These are phyloP conservation scores for Gossypium gossypioides DNA, from an alignment of 441 rosid species.

Conservation along the genomic window DNA sequence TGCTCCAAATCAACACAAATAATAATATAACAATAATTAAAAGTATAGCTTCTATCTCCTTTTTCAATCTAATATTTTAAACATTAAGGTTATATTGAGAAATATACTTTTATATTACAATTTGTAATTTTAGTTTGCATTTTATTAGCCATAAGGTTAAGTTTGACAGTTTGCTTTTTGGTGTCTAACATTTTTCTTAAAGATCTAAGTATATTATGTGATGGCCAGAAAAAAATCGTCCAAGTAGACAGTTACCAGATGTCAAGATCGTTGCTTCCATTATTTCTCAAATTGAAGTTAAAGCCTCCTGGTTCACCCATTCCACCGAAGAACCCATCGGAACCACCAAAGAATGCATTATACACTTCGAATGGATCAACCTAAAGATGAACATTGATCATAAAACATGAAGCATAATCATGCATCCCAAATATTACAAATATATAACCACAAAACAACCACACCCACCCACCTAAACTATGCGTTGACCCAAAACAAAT, in stretches of 20 bases:
- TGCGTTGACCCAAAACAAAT: background rate
- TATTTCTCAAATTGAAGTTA: conserved; percentile 47
- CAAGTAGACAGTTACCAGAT: conserved; percentile 38
- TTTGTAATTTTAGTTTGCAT: background rate
- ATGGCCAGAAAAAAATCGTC: background rate
- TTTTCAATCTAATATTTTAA: background rate
- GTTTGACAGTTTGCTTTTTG: background rate
- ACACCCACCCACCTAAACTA: background rate
- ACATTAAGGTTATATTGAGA: background rate
- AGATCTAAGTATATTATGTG: background rate
- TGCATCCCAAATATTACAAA: conserved; percentile 5
- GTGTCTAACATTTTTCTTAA: background rate
- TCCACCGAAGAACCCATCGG: conserved; percentile 59
- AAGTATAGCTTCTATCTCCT: background rate
- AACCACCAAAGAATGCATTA: conserved; percentile 72
- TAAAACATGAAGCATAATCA: background rate
- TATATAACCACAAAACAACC: background rate
- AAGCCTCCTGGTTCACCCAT: conserved; percentile 46
- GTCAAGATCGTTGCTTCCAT: conserved; percentile 53
- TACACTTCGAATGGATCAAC: conserved; percentile 80
- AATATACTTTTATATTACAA: background rate
- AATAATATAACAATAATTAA: background rate
- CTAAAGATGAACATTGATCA: conserved; percentile 28
- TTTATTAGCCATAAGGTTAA: background rate
- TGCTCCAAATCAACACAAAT: background rate